These are phyloP conservation scores for Stagonosporopsis rhizophila DNA, from an alignment of 2,329 filamentous ascomycete species.

Conservation along the genomic window DNA sequence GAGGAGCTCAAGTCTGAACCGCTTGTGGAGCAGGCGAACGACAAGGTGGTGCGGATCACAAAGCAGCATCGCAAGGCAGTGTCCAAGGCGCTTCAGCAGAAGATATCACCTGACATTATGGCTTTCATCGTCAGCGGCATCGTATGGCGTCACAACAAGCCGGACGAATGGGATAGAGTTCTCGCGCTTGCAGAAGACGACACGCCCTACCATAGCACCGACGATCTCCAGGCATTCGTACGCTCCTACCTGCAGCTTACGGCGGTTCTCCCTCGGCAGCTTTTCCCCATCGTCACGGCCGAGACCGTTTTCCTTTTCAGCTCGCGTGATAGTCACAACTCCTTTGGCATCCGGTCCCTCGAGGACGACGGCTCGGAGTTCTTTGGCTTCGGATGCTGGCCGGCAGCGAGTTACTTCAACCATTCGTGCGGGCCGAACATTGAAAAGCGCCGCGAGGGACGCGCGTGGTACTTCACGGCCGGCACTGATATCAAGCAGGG, in stretches of 20 bases:
- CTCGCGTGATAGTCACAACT: slow-evolving; percentile 54
- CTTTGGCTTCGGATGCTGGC: slow-evolving; percentile 58
- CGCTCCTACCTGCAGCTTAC: slow-evolving; percentile 54
- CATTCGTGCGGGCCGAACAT: slow-evolving; percentile 56
- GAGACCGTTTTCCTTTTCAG: slow-evolving; percentile 47
- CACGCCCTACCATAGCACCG: slow-evolving; percentile 51
- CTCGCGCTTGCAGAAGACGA: slow-evolving; percentile 51
- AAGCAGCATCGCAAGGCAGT: slow-evolving; percentile 45
- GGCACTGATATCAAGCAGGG: slow-evolving; percentile 46
- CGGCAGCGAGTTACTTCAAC: slow-evolving; percentile 58
- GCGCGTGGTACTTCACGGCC: slow-evolving; percentile 52
- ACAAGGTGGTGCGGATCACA: slow-evolving; percentile 27
- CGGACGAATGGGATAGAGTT: slow-evolving; percentile 42
- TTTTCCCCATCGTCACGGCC: slow-evolving; percentile 46
- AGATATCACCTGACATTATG: slow-evolving; percentile 50
- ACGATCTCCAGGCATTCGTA: slow-evolving; percentile 51
- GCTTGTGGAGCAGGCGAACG: too few relatives aligned
- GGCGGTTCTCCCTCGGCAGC: slow-evolving; percentile 46
- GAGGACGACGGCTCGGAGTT: slow-evolving; percentile 57
- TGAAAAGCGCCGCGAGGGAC: slow-evolving; percentile 50
- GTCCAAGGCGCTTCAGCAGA: slow-evolving; percentile 38
- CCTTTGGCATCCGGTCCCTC: slow-evolving; percentile 55
- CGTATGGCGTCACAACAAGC: slow-evolving; percentile 41
- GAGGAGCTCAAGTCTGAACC: neutral
- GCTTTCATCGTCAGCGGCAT: slow-evolving; percentile 53